Conservation (phyloP, 2,329 filamentous ascomycete species). For the Hansfordia pulvinata region DNA sequence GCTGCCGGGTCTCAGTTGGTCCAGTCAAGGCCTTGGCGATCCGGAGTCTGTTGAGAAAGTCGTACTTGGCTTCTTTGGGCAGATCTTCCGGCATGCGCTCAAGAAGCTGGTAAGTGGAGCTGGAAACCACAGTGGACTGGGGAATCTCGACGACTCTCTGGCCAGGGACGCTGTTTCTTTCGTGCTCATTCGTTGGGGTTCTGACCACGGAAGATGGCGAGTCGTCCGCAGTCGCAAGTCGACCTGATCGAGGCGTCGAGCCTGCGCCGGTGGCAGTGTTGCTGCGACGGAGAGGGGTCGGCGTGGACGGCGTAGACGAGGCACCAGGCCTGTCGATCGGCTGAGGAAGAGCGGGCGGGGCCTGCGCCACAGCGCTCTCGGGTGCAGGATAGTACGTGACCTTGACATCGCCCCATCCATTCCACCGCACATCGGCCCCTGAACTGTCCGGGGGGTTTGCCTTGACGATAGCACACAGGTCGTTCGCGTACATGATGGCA, state of each 20-base stretch:
- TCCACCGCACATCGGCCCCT: constrained; percentile 35
- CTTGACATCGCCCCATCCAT: constrained; percentile 68
- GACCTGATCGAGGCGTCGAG: constrained; percentile 16
- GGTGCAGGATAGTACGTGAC: constrained; percentile 76
- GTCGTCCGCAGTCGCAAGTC: constrained; percentile 31
- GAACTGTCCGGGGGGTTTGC: constrained; percentile 26
- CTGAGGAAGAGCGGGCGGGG: constrained; percentile 9
- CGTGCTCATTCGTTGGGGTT: too few species aligned
- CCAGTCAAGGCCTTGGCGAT: constrained; percentile 67
- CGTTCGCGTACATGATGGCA: constrained; percentile 61
- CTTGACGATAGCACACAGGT: constrained; percentile 64
- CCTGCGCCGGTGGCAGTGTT: constrained; percentile 37
- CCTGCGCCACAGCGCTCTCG: constrained; percentile 19
- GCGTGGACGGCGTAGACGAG: constrained; percentile 48
- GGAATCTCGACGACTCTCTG: constrained; percentile 54
- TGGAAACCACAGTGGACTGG: constrained; percentile 35
- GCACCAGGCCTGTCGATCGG: constrained; percentile 14
- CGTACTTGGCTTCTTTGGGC: constrained; percentile 63
- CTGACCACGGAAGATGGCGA: constrained; percentile 25
- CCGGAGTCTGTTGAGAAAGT: constrained; percentile 71
- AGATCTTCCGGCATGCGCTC: constrained; percentile 46
- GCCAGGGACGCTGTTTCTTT: constrained; percentile 27
- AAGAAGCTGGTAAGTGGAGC: constrained; percentile 42
- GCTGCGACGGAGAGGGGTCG: constrained; percentile 61
- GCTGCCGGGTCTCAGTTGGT: constrained; percentile 53